phyloP scores from a whole-genome alignment of 129 eudicot species.

The Gnaphalium uliginosum region DNA sequence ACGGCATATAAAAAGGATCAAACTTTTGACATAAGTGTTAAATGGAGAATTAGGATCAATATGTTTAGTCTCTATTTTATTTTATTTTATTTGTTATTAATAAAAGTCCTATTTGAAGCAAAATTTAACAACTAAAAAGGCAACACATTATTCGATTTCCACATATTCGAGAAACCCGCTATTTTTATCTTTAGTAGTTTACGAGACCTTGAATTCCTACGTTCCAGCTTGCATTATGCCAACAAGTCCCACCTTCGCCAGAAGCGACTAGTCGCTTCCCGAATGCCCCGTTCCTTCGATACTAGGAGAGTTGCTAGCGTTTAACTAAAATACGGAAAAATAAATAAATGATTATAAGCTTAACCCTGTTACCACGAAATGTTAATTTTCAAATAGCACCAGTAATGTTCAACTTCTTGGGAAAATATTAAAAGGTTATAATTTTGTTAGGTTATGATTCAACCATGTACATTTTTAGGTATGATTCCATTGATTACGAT shows the following conservation, averaged over 20 bases:
- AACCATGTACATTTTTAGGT: no score
- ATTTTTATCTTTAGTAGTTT: no score
- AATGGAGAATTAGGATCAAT: slow-evolving; percentile 41
- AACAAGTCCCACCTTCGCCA: no score
- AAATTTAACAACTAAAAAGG: slow-evolving; percentile 25
- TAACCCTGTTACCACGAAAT: background rate
- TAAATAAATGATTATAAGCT: no score
- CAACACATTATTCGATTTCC: slow-evolving; percentile 22
- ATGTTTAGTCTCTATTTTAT: slow-evolving; percentile 10
- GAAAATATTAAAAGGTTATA: background rate
- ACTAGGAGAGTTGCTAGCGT: no score
- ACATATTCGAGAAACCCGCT: background rate
- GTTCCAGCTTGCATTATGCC: no score
- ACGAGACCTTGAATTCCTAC: no score
- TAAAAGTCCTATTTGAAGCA: slow-evolving; percentile 13
- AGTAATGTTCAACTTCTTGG: background rate
- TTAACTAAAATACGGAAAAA: no score
- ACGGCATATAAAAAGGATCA: slow-evolving; percentile 40
- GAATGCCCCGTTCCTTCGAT: no score
- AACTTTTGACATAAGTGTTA: slow-evolving; percentile 36
- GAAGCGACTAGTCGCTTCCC: no score
- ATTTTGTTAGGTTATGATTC: background rate
- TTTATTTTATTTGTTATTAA: slow-evolving; percentile 21
- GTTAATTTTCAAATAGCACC: background rate
- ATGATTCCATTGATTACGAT: no score